phyloP scores from a whole-genome alignment of 2,329 filamentous ascomycete genomes.

The Penicillium sp. region DNA sequence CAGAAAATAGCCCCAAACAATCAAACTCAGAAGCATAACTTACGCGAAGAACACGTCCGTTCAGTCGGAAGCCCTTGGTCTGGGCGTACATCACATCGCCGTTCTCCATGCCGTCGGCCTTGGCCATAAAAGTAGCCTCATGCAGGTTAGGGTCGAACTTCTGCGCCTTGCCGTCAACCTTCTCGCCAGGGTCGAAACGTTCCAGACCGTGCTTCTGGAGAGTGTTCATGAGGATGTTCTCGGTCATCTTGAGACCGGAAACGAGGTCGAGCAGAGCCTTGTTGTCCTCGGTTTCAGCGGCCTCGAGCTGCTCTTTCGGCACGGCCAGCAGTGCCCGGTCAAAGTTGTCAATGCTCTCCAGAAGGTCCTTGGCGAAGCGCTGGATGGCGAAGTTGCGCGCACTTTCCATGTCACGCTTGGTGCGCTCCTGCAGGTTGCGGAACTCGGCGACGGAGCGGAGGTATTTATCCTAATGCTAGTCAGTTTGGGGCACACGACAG shows the following conservation, averaged over 20 bases:
- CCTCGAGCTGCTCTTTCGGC: slow-evolving; percentile 67
- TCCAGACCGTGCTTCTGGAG: slow-evolving; percentile 93
- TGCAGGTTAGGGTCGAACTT: slow-evolving; percentile 97
- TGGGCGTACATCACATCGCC: slow-evolving; percentile 88
- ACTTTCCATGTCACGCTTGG: slow-evolving; percentile 80
- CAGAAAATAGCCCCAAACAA: neutral
- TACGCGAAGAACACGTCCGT: slow-evolving; percentile 78
- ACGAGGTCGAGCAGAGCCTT: slow-evolving; percentile 78
- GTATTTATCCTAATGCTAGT: slow-evolving; percentile 75
- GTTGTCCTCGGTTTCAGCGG: slow-evolving; percentile 53
- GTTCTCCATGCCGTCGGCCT: slow-evolving; percentile 82
- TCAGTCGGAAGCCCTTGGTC: slow-evolving; percentile 93
- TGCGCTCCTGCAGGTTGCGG: slow-evolving; percentile 95
- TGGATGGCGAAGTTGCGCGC: slow-evolving; percentile 93
- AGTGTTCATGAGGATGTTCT: slow-evolving; percentile 80
- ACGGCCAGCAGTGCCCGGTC: slow-evolving; percentile 86
- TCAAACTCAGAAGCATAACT: slow-evolving; percentile 19
- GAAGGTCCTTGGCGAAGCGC: slow-evolving; percentile 86
- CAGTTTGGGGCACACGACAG: neutral
- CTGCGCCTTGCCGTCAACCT: slow-evolving; percentile 57
- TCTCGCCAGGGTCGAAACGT: slow-evolving; percentile 70
- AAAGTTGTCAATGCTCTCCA: slow-evolving; percentile 95
- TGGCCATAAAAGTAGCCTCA: slow-evolving; percentile 93
- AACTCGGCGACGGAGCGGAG: slow-evolving; percentile 93
- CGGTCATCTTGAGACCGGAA: slow-evolving; percentile 93